Base-by-base conservation (phyloP, 306 rosid species). In the Hippophae gyantsensis region DNA sequence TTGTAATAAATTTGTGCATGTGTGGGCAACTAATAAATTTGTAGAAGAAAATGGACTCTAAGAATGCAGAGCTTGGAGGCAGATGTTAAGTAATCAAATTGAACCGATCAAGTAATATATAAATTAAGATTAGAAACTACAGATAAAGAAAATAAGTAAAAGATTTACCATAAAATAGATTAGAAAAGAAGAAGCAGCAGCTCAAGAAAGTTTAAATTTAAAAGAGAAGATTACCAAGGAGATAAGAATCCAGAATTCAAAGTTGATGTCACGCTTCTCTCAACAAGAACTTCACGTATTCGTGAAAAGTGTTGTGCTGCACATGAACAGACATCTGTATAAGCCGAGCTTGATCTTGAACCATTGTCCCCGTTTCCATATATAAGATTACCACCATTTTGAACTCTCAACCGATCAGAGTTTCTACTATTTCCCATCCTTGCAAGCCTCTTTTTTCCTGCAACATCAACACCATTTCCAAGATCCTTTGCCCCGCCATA, bases 231-330 rank as follows among this genome's bases (percentile, higher is more conserved):
- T 75, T 77, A 87, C 97, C 95, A 87, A 43, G 97, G 97, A 32
- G 87, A 84, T 60, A 90, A 80, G 67, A 90, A 90, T 57, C 97
- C 97, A 64, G 97, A 87, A 80, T 87, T 90, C 72, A 90, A 64
- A 41, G 97, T 74, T 47, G 97, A 87, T 62, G 95, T 68, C 61
- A 84, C 94, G 42, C 84, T 90, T 81, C 82, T 79, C 72, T 90
- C 95, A 38, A 90, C 90, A 52, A 90, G 97, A 60, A 84, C 95
- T 82, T 85, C 97, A 41, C 90, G 89, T 56, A 87, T 87, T 60
- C 87, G 85, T 4, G 94, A 82, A 65, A 90, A 87, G 66, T 90
- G 94, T 54, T 77, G 85, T 7, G 95, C 94, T 46, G 97, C 95
- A 1, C 89, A 77, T 57, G 69, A 78, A 76, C 95, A 90, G 18